phyloP scores from a whole-genome alignment of 2,329 filamentous ascomycete genomes.

The Ascosphaera acerosa region DNA sequence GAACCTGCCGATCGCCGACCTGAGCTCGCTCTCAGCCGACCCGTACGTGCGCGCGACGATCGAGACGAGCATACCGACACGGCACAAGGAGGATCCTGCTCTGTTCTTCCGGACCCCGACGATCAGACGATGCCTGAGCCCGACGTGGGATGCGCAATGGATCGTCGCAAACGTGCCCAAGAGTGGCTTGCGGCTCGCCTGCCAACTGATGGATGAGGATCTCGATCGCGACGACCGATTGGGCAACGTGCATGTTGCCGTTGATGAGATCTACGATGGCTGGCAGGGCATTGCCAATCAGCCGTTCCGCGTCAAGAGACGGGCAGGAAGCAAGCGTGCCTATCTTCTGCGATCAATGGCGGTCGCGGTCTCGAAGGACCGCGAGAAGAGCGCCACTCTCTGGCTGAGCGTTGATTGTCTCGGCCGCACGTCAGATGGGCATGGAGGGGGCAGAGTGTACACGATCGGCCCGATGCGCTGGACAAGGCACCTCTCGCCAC shows the following conservation, averaged over 20 bases:
- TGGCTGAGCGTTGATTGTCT: constrained; percentile 54
- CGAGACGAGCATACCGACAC: constrained; percentile 38
- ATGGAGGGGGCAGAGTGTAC: constrained; percentile 45
- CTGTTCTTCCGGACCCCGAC: constrained; percentile 54
- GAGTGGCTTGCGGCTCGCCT: constrained; percentile 61
- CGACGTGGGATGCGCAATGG: constrained; percentile 68
- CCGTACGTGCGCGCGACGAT: constrained; percentile 62
- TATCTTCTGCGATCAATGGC: constrained; percentile 48
- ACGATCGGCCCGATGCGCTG: constrained; percentile 54
- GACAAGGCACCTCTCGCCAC: constrained; percentile 66
- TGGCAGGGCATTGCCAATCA: constrained; percentile 44
- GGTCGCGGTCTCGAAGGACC: constrained; percentile 32
- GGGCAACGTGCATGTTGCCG: constrained; percentile 55
- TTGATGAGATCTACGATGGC: constrained; percentile 31
- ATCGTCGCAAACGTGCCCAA: constrained; percentile 65
- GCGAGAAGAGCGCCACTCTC: constrained; percentile 44
- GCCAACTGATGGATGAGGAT: constrained; percentile 75
- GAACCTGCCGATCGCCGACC: constrained; percentile 62
- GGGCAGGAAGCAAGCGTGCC: constrained; percentile 60
- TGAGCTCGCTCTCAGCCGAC: constrained; percentile 54
- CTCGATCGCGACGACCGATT: constrained; percentile 67
- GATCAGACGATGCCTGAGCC: constrained; percentile 42
- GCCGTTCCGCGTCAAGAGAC: constrained; percentile 49
- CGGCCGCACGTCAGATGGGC: constrained; percentile 39
- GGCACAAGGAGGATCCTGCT: constrained; percentile 68